Conservation (phyloP, 805 yeast species). For the Yamadazyma olivae region DNA sequence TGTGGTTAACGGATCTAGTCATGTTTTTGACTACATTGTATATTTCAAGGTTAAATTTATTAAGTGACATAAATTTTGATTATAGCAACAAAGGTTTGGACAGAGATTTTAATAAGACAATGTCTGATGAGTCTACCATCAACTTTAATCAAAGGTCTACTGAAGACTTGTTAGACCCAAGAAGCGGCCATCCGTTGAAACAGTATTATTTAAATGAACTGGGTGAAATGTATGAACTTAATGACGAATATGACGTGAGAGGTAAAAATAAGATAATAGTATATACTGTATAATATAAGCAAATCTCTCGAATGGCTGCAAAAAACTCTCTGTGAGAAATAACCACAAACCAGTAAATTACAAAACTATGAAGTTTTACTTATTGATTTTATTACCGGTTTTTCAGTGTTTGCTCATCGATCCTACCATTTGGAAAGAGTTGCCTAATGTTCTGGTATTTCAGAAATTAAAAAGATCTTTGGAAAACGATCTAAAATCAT, state of each 20-base stretch:
- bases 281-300: conserved; percentile 21
- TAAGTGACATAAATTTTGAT: conserved; percentile 32
- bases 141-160: conserved; percentile 3
- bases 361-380: background rate
- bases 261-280: conserved; percentile 26
- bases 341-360: background rate
- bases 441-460: conserved; percentile 7
- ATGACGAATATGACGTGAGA: conserved; percentile 16
- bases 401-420: conserved; percentile 2
- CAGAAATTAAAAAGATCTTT: conserved; percentile 9
- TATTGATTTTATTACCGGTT: background rate
- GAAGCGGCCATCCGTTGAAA: conserved; percentile 19
- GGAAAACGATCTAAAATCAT: conserved; percentile 12
- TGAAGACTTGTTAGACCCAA: conserved; percentile 10
- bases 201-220: conserved; percentile 25
- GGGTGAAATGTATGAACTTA: conserved; percentile 30
- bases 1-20: conserved; percentile 36
- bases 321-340: background rate
- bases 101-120: conserved; percentile 12
- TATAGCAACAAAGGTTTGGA: conserved; percentile 20
- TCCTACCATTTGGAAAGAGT: background rate
- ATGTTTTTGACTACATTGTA: conserved; percentile 38
- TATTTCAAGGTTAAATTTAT: conserved; percentile 32
- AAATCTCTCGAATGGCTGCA: too few relatives aligned
- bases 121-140: conserved; percentile 6